These are phyloP conservation scores for Glebionis coronaria DNA, from an alignment of 129 eudicot genomes.

Conservation along the genomic window DNA sequence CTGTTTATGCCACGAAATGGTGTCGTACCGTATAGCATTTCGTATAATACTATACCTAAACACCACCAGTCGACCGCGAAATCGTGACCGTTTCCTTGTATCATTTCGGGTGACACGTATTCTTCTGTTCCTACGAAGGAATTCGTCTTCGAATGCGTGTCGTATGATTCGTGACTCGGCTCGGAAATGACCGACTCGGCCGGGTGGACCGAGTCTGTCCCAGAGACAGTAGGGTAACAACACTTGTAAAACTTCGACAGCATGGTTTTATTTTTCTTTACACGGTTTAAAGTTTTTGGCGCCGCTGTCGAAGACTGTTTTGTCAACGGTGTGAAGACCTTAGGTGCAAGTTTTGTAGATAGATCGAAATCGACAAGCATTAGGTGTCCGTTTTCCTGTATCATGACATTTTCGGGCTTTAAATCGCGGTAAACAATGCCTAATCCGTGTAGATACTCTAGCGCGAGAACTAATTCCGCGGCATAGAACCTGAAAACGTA, in stretches of 20 bases:
- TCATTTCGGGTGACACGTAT: constrained; percentile 89
- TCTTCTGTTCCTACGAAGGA: constrained; percentile 99
- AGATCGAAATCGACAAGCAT: constrained; percentile 95
- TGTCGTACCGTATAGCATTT: constrained; percentile 84
- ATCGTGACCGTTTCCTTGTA: constrained; percentile 79
- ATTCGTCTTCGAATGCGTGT: constrained; percentile 55
- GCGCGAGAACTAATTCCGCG: constrained; percentile 82
- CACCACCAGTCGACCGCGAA: constrained; percentile 96
- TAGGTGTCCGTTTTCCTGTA: constrained; percentile 82
- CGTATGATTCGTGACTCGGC: constrained; percentile 23
- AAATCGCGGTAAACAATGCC: constrained; percentile 91
- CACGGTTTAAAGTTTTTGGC: background rate
- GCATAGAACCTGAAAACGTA: constrained; percentile 67
- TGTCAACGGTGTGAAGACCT: constrained; percentile 17
- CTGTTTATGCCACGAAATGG: constrained; percentile 72
- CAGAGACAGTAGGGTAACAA: constrained; percentile 40
- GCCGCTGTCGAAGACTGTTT: constrained; percentile 6
- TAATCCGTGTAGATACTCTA: constrained; percentile 74
- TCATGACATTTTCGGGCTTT: constrained; percentile 84
- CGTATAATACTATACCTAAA: constrained; percentile 63
- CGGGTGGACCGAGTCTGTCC: constrained; percentile 43
- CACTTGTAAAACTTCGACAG: constrained; percentile 17
- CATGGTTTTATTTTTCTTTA: constrained; percentile 29
- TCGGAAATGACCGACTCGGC: constrained; percentile 25
- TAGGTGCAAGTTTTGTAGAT: constrained; percentile 75